Evolutionary conservation across 1,139 yeast genomes (phyloP).

Genomic region (Geotrichum fermentans): DNA sequence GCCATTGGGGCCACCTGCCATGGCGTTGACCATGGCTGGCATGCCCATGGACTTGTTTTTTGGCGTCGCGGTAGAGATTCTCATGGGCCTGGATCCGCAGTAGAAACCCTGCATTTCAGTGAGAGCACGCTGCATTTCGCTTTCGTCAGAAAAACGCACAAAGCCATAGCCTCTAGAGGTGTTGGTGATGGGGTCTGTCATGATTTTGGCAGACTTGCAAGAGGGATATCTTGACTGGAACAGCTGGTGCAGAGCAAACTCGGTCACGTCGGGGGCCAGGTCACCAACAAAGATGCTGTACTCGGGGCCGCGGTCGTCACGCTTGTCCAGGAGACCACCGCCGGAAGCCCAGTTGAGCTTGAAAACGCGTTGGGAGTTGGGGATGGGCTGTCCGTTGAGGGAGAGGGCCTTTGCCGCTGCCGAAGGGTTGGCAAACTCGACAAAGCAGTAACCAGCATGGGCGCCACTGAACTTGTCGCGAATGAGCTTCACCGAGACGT

Average conservation of each 20-base stretch:
- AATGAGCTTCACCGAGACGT: slow-evolving; percentile 56
- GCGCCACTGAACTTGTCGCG: slow-evolving; percentile 46
- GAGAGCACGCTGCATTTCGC: slow-evolving; percentile 71
- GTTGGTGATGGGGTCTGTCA: slow-evolving; percentile 74
- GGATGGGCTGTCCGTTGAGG: slow-evolving; percentile 65
- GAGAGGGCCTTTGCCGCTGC: slow-evolving; percentile 64
- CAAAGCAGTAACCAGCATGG: slow-evolving; percentile 80
- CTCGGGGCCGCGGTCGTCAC: slow-evolving; percentile 47
- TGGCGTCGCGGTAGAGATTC: slow-evolving; percentile 73
- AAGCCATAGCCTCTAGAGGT: slow-evolving; percentile 86
- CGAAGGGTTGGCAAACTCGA: slow-evolving; percentile 64
- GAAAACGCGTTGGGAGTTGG: slow-evolving; percentile 55
- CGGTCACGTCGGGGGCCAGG: slow-evolving; percentile 70
- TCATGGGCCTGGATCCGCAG: slow-evolving; percentile 68
- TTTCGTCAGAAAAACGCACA: slow-evolving; percentile 69
- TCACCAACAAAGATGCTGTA: slow-evolving; percentile 84
- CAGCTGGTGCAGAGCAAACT: slow-evolving; percentile 58
- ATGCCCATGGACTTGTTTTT: slow-evolving; percentile 44
- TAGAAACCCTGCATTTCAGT: slow-evolving; percentile 77
- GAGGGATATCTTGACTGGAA: slow-evolving; percentile 71
- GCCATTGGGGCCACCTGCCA: slow-evolving; percentile 12
- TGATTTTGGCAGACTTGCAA: slow-evolving; percentile 79
- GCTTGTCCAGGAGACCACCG: slow-evolving; percentile 44
- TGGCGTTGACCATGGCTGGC: slow-evolving; percentile 13
- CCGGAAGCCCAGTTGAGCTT: slow-evolving; percentile 88